Percentiles rank a stretch among this genome's conserved stretches.
These are phyloP conservation scores for Irpex rosettiformis DNA, from an alignment of 1,284 basidiomycete species.

Conservation along the genomic window DNA sequence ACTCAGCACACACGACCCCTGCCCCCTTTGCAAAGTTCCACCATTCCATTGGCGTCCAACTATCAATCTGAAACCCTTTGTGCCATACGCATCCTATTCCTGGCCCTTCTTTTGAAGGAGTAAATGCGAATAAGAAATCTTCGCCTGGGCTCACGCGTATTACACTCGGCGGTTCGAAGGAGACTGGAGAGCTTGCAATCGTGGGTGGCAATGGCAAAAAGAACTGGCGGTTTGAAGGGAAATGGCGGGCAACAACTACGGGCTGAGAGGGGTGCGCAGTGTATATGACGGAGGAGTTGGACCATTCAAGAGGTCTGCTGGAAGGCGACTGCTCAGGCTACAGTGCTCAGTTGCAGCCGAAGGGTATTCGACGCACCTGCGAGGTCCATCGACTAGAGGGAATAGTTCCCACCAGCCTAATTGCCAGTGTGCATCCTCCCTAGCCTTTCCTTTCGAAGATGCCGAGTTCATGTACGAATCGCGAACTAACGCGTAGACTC, in stretches of 20 bases:
- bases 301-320: conserved; percentile 66
- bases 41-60: conserved; percentile 57
- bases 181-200: conserved; percentile 39
- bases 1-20: conserved; percentile 56
- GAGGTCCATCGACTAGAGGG: conserved; percentile 53
- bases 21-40: conserved; percentile 51
- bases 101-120: conserved; percentile 51
- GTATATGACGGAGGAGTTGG: conserved; percentile 62
- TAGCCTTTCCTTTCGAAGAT: conserved; percentile 52
- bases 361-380: conserved; percentile 37
- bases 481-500: background rate
- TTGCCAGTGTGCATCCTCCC: conserved; percentile 51
- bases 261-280: conserved; percentile 61
- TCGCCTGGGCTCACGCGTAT: conserved; percentile 57
- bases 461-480: conserved; percentile 22
- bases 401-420: conserved; percentile 72
- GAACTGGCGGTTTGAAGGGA: conserved; percentile 66
- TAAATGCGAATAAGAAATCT: conserved; percentile 71
- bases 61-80: conserved; percentile 50
- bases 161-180: conserved; percentile 59
- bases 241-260: conserved; percentile 56
- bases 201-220: conserved; percentile 48
- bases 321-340: background rate
- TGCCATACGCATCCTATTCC: conserved; percentile 68
- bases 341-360: background rate